Base-by-base conservation (phyloP, 2,329 filamentous ascomycete species). In the Fusarium xyrophilum region DNA sequence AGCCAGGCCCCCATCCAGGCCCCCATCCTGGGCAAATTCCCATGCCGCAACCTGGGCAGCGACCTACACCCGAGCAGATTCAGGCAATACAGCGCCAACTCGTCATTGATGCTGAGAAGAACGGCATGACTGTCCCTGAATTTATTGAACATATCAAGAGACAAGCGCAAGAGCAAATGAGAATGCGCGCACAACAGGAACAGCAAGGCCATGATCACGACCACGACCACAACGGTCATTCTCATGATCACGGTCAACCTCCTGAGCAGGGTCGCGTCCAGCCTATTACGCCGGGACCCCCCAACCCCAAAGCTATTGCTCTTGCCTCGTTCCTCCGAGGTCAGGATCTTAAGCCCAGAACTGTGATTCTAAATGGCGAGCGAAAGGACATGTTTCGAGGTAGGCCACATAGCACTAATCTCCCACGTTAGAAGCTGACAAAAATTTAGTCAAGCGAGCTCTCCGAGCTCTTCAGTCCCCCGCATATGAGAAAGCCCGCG, bases 381-480 rank as follows among this genome's bases (percentile, higher is more conserved):
- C 88, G 96, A 75, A 98, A 97, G 82, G 95, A 99, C 71, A 96
- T 99, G 92, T 98, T 99, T 81, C 91, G 91, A 85, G 93, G 93
- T 95, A 83, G 51, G 76, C 65, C 25, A 32, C 28, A n/a, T 39
- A 19, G 21, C 21, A 21, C n/a, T 21, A 11, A 33, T 43, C 46
- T 47, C 36, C 40, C 10, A 30, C 15, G 58, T 8, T 32, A n/a
- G 62, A 38, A 15, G 12, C 54, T 68, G 57, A 69, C 52, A 32
- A 42, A 42, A 7, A 19, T 27, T 71, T 70, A 97, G 96, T 99
- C 79, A 98, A 98, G 86, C 93, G 96, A 77, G 96, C 96, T 40
- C 90, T 99, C 66, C 92, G 96, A 74, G 93, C 92, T 30, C 86
- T 99, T 56, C 85, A 97, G 79, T 96, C 93, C 25, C 91, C 93